Evolutionary conservation across 2,329 filamentous ascomycete genomes (phyloP).

Genomic region (Aureobasidium pullulans): DNA sequence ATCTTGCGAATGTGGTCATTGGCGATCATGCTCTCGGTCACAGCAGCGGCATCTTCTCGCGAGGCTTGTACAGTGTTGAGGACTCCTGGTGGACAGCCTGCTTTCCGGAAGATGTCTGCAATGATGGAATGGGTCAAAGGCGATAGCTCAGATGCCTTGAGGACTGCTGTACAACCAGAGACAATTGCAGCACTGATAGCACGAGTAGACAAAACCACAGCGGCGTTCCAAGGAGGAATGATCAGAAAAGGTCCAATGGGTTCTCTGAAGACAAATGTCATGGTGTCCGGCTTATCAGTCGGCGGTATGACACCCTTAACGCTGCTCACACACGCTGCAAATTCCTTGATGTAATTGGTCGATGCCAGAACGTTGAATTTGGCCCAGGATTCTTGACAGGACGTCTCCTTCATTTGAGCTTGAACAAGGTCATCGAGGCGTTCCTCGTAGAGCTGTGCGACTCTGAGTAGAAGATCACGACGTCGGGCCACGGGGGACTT

Average conservation of each 20-base stretch:
- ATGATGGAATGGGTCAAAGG: slow-evolving; percentile 27
- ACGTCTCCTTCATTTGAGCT: slow-evolving; percentile 26
- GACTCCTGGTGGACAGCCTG: slow-evolving; percentile 36
- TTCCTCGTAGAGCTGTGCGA: slow-evolving; percentile 24
- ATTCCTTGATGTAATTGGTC: slow-evolving; percentile 24
- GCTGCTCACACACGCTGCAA: slow-evolving; percentile 19
- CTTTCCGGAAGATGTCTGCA: slow-evolving; percentile 31
- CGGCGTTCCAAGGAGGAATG: slow-evolving; percentile 21
- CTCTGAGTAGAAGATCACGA: slow-evolving; percentile 24
- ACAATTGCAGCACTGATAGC: slow-evolving; percentile 19
- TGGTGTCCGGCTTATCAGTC: not conserved
- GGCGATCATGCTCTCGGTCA: slow-evolving; percentile 32
- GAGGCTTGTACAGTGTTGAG: slow-evolving; percentile 33
- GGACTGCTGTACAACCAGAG: slow-evolving; percentile 21
- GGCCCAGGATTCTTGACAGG: slow-evolving; percentile 33
- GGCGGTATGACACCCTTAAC: slow-evolving; percentile 16
- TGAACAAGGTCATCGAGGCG: slow-evolving; percentile 21
- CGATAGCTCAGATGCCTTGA: slow-evolving; percentile 21
- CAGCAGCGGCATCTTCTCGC: slow-evolving; percentile 27
- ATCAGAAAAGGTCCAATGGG: slow-evolving; percentile 22
- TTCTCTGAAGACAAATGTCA: slow-evolving; percentile 26
- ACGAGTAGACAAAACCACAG: slow-evolving; percentile 19
- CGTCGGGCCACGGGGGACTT: slow-evolving; percentile 21
- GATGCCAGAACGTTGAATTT: slow-evolving; percentile 27
- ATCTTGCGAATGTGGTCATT: slow-evolving; percentile 33